A percentile compares a stretch with the other conserved stretches of the same genome.
phyloP scores from a whole-genome alignment of 2,329 filamentous ascomycete species.

The Penicillium aurantiogriseum region DNA sequence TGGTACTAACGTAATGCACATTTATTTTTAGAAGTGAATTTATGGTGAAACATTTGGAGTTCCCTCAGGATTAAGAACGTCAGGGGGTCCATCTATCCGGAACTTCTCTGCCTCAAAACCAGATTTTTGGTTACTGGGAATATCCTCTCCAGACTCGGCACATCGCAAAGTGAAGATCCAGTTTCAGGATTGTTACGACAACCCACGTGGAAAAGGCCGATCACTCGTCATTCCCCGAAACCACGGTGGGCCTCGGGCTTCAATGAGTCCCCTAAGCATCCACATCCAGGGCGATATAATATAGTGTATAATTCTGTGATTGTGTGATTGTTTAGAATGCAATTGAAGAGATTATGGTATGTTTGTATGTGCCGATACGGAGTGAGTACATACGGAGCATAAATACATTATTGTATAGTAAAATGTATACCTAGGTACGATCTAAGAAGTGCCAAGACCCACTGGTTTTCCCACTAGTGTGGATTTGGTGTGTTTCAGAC shows the following conservation, averaged over 20 bases:
- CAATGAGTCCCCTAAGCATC: not conserved
- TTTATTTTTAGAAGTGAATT: constrained; percentile 6
- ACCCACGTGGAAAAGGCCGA: constrained; percentile 3
- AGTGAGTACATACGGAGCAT: too few species aligned
- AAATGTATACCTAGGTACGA: not conserved
- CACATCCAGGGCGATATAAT: not conserved
- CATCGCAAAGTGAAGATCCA: not conserved
- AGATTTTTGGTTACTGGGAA: not conserved
- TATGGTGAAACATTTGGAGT: constrained; percentile 1
- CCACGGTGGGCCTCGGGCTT: not conserved
- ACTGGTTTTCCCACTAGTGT: constrained; percentile 25
- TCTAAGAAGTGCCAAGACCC: constrained; percentile 6
- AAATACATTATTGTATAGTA: too few species aligned
- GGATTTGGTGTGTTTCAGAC: constrained; percentile 32
- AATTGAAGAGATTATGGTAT: not conserved
- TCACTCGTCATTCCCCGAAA: not conserved
- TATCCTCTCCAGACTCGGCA: not conserved
- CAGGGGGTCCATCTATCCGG: constrained; percentile 2
- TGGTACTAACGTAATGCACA: not conserved
- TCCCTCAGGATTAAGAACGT: not conserved
- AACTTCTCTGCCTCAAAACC: constrained; percentile 1
- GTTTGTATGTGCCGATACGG: too few species aligned
- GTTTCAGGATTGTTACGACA: constrained; percentile 2
- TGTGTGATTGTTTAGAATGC: too few species aligned
- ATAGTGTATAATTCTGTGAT: too few species aligned